A percentile compares a stretch with the other conserved stretches of the same genome.
These are phyloP conservation scores for Lodderomyces orthopsilosis DNA, from an alignment of 1,139 yeast genomes.

Conservation along the genomic window DNA sequence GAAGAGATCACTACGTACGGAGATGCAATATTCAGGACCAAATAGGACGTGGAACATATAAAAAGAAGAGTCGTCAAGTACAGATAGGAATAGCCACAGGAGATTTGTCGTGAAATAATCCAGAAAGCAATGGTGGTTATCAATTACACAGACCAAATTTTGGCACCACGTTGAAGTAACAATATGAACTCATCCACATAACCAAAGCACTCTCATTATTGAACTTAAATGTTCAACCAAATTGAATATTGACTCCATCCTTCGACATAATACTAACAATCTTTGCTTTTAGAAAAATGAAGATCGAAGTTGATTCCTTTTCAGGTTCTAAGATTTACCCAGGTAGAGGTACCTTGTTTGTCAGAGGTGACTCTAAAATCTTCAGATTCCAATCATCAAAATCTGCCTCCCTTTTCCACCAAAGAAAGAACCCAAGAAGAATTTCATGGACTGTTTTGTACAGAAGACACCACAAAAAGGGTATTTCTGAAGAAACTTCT, in stretches of 20 bases:
- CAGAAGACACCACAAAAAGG: conserved; percentile 99
- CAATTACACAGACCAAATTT: too few species aligned
- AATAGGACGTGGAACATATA: not conserved
- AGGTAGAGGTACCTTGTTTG: conserved; percentile 99
- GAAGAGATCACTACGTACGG: not conserved
- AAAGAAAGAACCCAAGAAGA: conserved; percentile 99
- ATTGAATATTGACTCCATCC: too few species aligned
- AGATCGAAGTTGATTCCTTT: conserved; percentile 99
- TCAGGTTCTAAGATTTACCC: conserved; percentile 99
- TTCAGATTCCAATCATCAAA: conserved; percentile 99
- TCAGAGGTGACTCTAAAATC: conserved; percentile 99
- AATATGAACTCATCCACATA: too few species aligned
- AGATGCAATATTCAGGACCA: not conserved
- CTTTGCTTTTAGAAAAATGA: conserved; percentile 52
- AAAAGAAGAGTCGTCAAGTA: not conserved
- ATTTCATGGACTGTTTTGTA: conserved; percentile 98
- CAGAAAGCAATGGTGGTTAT: too few species aligned
- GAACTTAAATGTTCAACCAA: too few species aligned
- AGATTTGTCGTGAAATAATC: not conserved
- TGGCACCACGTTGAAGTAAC: too few species aligned
- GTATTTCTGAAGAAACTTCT: conserved; percentile 96
- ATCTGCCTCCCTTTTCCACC: conserved; percentile 97
- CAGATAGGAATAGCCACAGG: not conserved
- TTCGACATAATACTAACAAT: conserved; percentile 13
- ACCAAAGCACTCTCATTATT: too few species aligned